phyloP scores from a whole-genome alignment of 768 basidiomycete genomes.

The Rhizopogon vinicolor region DNA sequence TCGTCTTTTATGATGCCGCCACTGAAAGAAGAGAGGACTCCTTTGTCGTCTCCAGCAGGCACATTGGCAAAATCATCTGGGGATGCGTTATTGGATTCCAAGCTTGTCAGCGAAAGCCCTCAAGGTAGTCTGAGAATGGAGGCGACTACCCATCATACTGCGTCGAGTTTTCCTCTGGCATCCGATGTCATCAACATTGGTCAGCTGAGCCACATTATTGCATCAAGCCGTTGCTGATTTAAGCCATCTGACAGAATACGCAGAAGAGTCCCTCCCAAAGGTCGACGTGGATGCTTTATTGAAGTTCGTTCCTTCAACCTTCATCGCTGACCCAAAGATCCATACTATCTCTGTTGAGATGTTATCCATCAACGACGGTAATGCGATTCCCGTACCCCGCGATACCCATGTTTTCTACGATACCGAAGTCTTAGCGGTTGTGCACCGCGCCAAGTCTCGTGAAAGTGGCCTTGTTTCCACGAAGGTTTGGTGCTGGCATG shows the following conservation, averaged over 20 bases:
- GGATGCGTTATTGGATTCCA: constrained; percentile 1
- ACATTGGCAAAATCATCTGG: constrained; percentile 39
- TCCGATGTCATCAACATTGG: constrained; percentile 28
- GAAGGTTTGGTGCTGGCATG: constrained; percentile 75
- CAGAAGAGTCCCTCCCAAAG: constrained; percentile 40
- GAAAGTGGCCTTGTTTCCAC: constrained; percentile 64
- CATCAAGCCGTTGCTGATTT: neutral
- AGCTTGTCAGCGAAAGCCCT: constrained; percentile 9
- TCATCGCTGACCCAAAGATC: constrained; percentile 28
- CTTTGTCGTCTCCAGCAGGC: constrained; percentile 46
- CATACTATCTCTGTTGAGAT: constrained; percentile 73
- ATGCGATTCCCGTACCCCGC: constrained; percentile 39
- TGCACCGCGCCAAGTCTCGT: constrained; percentile 65
- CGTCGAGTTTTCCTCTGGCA: neutral
- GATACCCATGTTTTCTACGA: constrained; percentile 66
- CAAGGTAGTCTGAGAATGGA: constrained; percentile 7
- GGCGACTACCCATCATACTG: neutral
- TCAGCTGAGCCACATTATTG: constrained; percentile 13
- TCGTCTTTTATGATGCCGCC: constrained; percentile 59
- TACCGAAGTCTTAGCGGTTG: constrained; percentile 59
- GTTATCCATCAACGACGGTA: constrained; percentile 50
- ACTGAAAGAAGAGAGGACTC: constrained; percentile 64
- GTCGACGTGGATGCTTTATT: constrained; percentile 48
- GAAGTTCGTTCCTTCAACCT: constrained; percentile 19
- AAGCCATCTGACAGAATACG: constrained; percentile 27